phyloP scores from a whole-genome alignment of 352 stramenopile genomes.

The Albugo laibachii region DNA sequence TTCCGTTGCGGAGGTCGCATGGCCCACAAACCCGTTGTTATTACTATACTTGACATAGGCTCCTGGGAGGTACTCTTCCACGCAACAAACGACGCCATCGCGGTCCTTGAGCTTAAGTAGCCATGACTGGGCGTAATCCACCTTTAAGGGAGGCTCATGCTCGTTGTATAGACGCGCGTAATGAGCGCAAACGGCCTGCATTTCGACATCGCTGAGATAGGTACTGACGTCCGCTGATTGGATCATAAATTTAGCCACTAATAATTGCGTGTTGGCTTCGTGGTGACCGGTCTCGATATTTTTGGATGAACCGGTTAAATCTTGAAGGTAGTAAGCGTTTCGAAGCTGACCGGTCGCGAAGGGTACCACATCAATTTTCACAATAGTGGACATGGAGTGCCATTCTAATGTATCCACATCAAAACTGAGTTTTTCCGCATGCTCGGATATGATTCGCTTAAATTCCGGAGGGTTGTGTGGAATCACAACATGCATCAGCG shows the following conservation, averaged over 20 bases:
- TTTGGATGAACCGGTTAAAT: slow-evolving; percentile 6
- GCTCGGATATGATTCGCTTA: slow-evolving; percentile 24
- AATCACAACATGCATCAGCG: slow-evolving; percentile 63
- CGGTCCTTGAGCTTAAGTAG: slow-evolving; percentile 49
- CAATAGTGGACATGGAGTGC: slow-evolving; percentile 27
- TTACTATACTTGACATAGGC: slow-evolving; percentile 78
- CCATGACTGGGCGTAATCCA: slow-evolving; percentile 69
- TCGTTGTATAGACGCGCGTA: slow-evolving; percentile 77
- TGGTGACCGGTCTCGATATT: slow-evolving; percentile 1
- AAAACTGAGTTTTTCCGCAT: slow-evolving; percentile 65
- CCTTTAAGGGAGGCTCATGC: slow-evolving; percentile 55
- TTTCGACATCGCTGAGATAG: slow-evolving; percentile 75
- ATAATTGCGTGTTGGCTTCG: slow-evolving; percentile 12
- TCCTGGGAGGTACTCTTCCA: slow-evolving; percentile 61
- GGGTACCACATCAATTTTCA: slow-evolving; percentile 60
- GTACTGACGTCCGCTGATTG: slow-evolving; percentile 36
- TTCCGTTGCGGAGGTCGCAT: slow-evolving; percentile 55
- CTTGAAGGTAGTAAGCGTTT: slow-evolving; percentile 64
- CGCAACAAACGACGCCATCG: slow-evolving; percentile 38
- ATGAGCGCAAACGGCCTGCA: slow-evolving; percentile 74
- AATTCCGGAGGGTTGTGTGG: slow-evolving; percentile 58
- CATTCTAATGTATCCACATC: slow-evolving; percentile 68
- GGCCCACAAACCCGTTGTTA: slow-evolving; percentile 70
- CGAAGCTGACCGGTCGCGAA: slow-evolving; percentile 65
- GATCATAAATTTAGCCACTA: slow-evolving; percentile 62